phyloP scores from a whole-genome alignment of 495 filamentous ascomycete genomes.

The Clavariopsis aquatica region DNA sequence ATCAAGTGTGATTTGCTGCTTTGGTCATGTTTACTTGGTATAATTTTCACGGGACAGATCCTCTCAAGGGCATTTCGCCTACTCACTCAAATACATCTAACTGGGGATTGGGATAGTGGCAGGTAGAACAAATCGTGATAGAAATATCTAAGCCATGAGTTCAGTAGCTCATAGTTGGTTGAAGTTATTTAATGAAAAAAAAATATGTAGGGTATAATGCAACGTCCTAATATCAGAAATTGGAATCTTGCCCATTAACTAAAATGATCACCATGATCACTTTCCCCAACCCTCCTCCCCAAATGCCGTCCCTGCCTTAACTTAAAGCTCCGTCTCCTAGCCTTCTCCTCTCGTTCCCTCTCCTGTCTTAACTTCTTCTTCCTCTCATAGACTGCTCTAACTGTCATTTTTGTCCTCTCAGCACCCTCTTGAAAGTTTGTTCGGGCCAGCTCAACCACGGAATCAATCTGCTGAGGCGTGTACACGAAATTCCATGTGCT shows the following conservation, averaged over 20 bases:
- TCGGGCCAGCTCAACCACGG: conserved; percentile 74
- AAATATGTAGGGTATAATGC: conserved; percentile 10
- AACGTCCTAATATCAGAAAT: conserved; percentile 2
- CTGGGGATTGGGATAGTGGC: too few species aligned
- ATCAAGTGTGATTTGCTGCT: too few species aligned
- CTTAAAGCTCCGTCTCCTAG: conserved; percentile 48
- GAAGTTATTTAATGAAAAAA: too few species aligned
- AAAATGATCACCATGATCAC: conserved; percentile 42
- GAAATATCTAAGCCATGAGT: too few species aligned
- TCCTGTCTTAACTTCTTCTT: conserved; percentile 71
- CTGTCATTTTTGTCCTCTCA: conserved; percentile 70
- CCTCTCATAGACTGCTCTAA: conserved; percentile 90
- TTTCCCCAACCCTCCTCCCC: conserved; percentile 29
- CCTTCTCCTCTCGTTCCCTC: conserved; percentile 53
- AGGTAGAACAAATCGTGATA: too few species aligned
- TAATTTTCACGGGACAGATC: too few species aligned
- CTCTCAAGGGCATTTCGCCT: too few species aligned
- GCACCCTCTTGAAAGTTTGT: conserved; percentile 84
- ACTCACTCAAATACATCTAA: too few species aligned
- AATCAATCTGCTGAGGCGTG: conserved; percentile 80
- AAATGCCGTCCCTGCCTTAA: conserved; percentile 39
- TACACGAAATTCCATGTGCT: conserved; percentile 98
- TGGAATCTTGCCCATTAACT: conserved; percentile 17
- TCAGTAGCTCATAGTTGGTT: too few species aligned
- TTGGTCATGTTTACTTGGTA: too few species aligned